Percentiles rank a stretch among this genome's conserved stretches.
phyloP scores from a whole-genome alignment of 2,329 filamentous ascomycete genomes.

The Chaetomiaceae sp. region DNA sequence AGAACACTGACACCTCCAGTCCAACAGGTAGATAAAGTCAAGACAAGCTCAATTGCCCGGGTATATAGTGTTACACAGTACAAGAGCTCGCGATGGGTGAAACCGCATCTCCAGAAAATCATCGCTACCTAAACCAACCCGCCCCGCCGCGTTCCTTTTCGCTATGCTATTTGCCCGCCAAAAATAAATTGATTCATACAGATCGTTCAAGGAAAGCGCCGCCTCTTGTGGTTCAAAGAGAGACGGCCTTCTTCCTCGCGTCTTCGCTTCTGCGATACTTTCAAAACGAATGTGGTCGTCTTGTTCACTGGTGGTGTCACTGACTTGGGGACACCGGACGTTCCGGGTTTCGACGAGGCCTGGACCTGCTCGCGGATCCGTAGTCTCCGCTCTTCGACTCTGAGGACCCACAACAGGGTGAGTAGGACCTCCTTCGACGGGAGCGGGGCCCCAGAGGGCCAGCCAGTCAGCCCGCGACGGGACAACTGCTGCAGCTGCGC shows the following conservation, averaged over 20 bases:
- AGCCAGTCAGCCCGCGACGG: constrained; percentile 21
- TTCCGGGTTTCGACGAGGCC: constrained; percentile 18
- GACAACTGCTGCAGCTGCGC: constrained; percentile 20
- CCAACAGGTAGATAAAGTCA: no score
- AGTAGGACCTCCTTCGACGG: constrained; percentile 45
- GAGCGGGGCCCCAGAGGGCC: constrained; percentile 33
- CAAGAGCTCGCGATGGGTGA: neutral
- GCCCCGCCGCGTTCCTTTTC: constrained; percentile 1
- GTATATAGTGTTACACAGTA: constrained; percentile 5
- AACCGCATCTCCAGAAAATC: constrained; percentile 1
- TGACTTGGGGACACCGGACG: constrained; percentile 18
- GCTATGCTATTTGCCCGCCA: constrained; percentile 8
- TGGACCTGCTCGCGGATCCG: constrained; percentile 20
- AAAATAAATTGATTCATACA: constrained; percentile 8
- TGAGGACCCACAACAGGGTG: constrained; percentile 42
- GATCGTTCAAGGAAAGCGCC: constrained; percentile 10
- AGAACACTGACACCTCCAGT: no score
- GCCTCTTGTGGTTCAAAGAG: neutral
- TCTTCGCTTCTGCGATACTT: constrained; percentile 19
- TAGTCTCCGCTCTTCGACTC: constrained; percentile 37
- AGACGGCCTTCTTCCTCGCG: constrained; percentile 3
- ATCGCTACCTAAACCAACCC: constrained; percentile 1
- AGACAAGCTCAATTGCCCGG: constrained; percentile 6
- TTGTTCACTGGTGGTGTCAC: constrained; percentile 14
- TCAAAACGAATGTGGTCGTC: constrained; percentile 18